Base-by-base conservation (phyloP, 2,329 filamentous ascomycete species). In the Ophioceras dolichostomum region DNA sequence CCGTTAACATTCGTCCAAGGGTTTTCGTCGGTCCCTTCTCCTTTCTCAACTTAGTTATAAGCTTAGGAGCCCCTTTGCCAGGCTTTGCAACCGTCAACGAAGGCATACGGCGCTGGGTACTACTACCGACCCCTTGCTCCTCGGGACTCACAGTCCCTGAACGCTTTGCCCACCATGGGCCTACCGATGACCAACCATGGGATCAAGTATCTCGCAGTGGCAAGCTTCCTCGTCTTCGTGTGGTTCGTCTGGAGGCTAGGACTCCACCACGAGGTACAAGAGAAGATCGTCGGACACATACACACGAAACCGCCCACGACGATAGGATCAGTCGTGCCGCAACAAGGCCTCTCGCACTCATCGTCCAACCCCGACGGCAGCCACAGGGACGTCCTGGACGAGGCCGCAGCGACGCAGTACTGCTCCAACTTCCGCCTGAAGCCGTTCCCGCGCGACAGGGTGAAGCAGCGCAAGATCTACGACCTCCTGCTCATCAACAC, bases 371-470 rank as follows among this genome's bases (percentile, higher is more conserved):
- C 13, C 24, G 13, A 17, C 14, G 22, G 13, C 35, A 28, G 10
- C 12, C 36, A 38, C 36, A 16, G 16, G 37, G 45, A 29, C 39
- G 42, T 32, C 37, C 41, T 26, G 39, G 20, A 10, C 21, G 37
- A 12, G 27, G 14, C 12, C 27, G 28, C 27, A 12, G 30, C 36
- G 3, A 24, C 31, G 38, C 16, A 37, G 17, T 40, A 28, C 38
- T 40, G 34, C 38, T 21, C 30, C 44, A 51, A 42, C 22, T 70
- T 67, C 51, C 58, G 61, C 14, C 53, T 70, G 4, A 59, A 68
- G 45, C 74, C 60, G 58, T 60, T 70, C 7, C 50, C 75, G 3
- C 69, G 75, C 41, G 60, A 65, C 38, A 56, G 65, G 24, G 64
- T 62, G n/a, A 55, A 30, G 18, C 18, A 14, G 37, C 39, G 45